Percentiles rank a stretch among this genome's conserved stretches.
phyloP scores from a whole-genome alignment of 805 yeast species.

The Myxozyma monticola region DNA sequence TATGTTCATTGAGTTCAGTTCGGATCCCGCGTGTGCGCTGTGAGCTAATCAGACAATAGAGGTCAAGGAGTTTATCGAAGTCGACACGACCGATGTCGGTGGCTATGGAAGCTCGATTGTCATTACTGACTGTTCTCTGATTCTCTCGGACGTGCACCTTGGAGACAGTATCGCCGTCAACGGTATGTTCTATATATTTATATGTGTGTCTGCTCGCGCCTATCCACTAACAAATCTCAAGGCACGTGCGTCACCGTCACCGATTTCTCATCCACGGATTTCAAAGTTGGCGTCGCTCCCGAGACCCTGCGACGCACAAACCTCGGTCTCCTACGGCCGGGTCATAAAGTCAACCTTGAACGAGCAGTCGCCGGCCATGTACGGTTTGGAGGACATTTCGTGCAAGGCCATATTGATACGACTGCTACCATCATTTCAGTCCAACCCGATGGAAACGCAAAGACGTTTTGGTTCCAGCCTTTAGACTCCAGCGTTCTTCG shows the following conservation, averaged over 20 bases:
- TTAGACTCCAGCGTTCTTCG: slow-evolving; percentile 47
- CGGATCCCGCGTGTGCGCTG: slow-evolving; percentile 26
- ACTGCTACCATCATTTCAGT: slow-evolving; percentile 62
- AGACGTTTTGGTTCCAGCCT: slow-evolving; percentile 71
- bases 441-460: slow-evolving; percentile 67
- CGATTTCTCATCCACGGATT: slow-evolving; percentile 58
- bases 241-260: slow-evolving; percentile 87
- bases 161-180: slow-evolving; percentile 93
- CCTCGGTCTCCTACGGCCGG: slow-evolving; percentile 59
- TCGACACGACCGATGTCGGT: slow-evolving; percentile 55
- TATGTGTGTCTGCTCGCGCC: not conserved
- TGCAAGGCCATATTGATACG: slow-evolving; percentile 97
- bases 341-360: slow-evolving; percentile 78
- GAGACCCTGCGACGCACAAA: slow-evolving; percentile 85
- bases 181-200: slow-evolving; percentile 45
- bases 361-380: slow-evolving; percentile 83
- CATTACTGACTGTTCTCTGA: slow-evolving; percentile 58
- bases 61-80: slow-evolving; percentile 49
- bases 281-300: slow-evolving; percentile 90
- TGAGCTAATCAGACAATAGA: slow-evolving; percentile 37
- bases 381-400: slow-evolving; percentile 95
- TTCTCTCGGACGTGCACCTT: slow-evolving; percentile 77
- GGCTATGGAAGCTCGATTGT: slow-evolving; percentile 75
- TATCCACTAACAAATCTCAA: too few species aligned
- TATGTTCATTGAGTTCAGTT: slow-evolving; percentile 22